Percentiles rank a stretch among this genome's conserved stretches.
phyloP scores from a whole-genome alignment of 768 basidiomycete species.

The Suillus subluteus region DNA sequence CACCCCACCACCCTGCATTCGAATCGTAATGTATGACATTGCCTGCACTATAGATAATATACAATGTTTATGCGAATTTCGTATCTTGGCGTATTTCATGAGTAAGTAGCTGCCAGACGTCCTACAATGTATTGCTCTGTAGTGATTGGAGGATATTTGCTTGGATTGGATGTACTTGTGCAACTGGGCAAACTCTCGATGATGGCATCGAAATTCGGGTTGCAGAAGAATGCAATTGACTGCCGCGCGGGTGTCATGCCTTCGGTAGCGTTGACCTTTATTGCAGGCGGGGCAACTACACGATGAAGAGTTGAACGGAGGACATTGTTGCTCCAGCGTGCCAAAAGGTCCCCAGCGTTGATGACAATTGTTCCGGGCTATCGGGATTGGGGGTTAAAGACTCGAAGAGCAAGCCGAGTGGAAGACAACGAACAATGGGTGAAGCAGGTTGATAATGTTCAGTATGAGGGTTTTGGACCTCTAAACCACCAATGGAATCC shows the following conservation, averaged over 20 bases:
- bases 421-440: conserved; percentile 62
- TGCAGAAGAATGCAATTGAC: conserved; percentile 88
- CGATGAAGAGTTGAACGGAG: conserved; percentile 81
- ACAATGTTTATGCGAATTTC: background rate
- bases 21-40: background rate
- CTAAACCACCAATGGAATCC: conserved; percentile 80
- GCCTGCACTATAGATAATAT: background rate
- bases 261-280: conserved; percentile 51
- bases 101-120: conserved; percentile 62
- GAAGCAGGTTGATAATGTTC: conserved; percentile 69
- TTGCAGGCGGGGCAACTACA: conserved; percentile 72
- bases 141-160: conserved; percentile 73
- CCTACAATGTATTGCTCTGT: conserved; percentile 80
- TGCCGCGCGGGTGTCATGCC: conserved; percentile 68
- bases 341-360: conserved; percentile 80
- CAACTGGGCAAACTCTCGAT: conserved; percentile 76
- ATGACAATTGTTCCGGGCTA: conserved; percentile 83
- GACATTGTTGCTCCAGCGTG: conserved; percentile 84
- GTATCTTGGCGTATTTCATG: conserved; percentile 30
- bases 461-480: conserved; percentile 82
- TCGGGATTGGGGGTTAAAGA: conserved; percentile 4
- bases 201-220: conserved; percentile 69
- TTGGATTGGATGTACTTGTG: conserved; percentile 42
- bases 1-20: conserved; percentile 3
- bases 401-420: background rate